phyloP scores from a whole-genome alignment of 164 flowering plant genomes.

The Aristolochia californica region DNA sequence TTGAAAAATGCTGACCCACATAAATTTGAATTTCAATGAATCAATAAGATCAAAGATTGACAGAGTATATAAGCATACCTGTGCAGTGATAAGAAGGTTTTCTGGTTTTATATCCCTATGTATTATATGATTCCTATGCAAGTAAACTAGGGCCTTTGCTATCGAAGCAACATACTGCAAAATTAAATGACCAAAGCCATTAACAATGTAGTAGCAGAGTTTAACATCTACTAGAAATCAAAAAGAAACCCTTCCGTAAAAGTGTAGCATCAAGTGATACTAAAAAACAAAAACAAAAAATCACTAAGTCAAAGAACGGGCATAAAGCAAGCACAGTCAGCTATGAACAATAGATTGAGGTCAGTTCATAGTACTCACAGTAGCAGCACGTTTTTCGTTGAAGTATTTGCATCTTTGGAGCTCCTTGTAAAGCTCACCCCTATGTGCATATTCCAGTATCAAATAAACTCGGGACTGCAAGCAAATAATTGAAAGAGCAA shows the following conservation, averaged over 20 bases:
- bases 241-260: too few relatives aligned
- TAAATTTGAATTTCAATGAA: not conserved
- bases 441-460: conserved; percentile 91
- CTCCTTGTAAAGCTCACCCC: conserved; percentile 92
- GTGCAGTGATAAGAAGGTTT: conserved; percentile 79
- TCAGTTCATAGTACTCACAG: conserved; percentile 41
- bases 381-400: conserved; percentile 91
- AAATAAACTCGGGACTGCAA: conserved; percentile 87
- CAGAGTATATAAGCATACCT: conserved; percentile 29
- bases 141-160: conserved; percentile 85
- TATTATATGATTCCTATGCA: conserved; percentile 94
- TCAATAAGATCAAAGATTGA: not conserved
- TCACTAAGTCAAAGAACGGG: too few relatives aligned
- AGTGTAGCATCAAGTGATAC: too few relatives aligned
- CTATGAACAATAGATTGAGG: not conserved
- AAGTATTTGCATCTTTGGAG: conserved; percentile 89
- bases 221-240: not conserved
- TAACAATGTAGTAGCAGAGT: not conserved
- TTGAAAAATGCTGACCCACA: conserved; percentile 1
- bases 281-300: too few relatives aligned
- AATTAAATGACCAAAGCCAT: not conserved
- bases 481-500: not conserved
- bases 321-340: not conserved
- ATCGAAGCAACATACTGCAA: conserved; percentile 82
- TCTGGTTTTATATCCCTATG: conserved; percentile 98